Conservation (phyloP, 129 eudicot species). For the Escallonia rubra region DNA sequence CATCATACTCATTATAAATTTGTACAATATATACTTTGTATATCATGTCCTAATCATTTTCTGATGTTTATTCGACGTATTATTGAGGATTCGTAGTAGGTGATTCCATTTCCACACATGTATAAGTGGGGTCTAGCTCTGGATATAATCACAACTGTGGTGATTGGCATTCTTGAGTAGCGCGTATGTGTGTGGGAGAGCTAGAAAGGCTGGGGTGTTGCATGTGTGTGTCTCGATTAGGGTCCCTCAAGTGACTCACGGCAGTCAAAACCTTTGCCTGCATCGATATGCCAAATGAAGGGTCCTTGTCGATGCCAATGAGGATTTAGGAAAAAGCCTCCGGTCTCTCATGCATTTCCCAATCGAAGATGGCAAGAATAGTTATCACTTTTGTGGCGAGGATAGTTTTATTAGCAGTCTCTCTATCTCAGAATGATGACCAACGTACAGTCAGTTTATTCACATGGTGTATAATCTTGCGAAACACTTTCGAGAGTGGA, state of each 20-base stretch:
- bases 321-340: no score
- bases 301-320: conserved; percentile 14
- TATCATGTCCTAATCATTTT: conserved; percentile 22
- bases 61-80: background rate
- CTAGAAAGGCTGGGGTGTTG: background rate
- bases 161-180: background rate
- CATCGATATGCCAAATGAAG: background rate
- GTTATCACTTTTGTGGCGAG: no score
- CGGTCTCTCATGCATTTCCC: no score
- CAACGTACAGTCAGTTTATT: no score
- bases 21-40: background rate
- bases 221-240: conserved; percentile 3
- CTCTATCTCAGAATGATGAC: no score
- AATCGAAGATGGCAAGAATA: no score
- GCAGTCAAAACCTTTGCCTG: conserved; percentile 14
- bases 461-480: no score
- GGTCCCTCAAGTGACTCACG: conserved; percentile 13
- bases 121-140: background rate
- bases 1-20: background rate
- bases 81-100: no score
- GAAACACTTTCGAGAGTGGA: no score
- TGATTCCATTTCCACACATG: background rate
- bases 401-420: no score
- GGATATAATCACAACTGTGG: background rate
- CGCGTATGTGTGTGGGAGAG: background rate